Evolutionary conservation across 2,329 filamentous ascomycete genomes (phyloP), one percentile per base, ranked within the genome.

Genomic region (Ophiocordyceps sinensis): DNA sequence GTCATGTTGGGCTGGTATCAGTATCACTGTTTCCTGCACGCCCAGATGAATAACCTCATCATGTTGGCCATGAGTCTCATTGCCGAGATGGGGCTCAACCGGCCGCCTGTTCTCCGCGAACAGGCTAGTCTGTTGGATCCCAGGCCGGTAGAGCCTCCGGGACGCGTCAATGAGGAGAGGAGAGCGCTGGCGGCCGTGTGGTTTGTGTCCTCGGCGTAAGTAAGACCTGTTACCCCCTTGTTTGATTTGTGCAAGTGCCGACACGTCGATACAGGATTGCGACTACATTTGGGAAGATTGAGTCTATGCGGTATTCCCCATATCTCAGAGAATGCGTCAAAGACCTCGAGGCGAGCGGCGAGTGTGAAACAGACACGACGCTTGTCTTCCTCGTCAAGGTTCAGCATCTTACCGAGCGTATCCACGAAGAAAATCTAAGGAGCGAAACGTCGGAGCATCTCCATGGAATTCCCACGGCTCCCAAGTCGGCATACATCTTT

Each of bases 171-270:
- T 8, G 72, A 75, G 32, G 72, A 76, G 45, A 60, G 65, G 10
- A 61, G 73, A n/a, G 61, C 65, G 0, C 57, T 75, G 1, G 56
- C 73, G 1, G 73, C 69, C 0, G 65, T 70, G 2, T 77, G 71
- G 65, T 75, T 73, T 44, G 45, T 76, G 28, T 66, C 61, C 13
- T 73, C 70, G 10, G 62, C 64, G 71, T 75, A 56, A 50, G 67
- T 56, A 12, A 5, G 19, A 3, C 19, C 2, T 17, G 11, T 2
- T 14, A 12, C 19, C 12, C 38, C n/a, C n/a, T n/a, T 15, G 15
- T 35, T n/a, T 19, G 8, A 14, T 19, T 8, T n/a, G 13, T 11
- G 4, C 13, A 3, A 4, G 12, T 8, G 28, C 42, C 40, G 6
- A 39, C 13, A 9, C 9, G 6, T 7, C 15, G 5, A 17, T 19